These are phyloP conservation scores for Dothideomycetes sp. DNA, from an alignment of 2,329 filamentous ascomycete genomes.

Conservation along the genomic window DNA sequence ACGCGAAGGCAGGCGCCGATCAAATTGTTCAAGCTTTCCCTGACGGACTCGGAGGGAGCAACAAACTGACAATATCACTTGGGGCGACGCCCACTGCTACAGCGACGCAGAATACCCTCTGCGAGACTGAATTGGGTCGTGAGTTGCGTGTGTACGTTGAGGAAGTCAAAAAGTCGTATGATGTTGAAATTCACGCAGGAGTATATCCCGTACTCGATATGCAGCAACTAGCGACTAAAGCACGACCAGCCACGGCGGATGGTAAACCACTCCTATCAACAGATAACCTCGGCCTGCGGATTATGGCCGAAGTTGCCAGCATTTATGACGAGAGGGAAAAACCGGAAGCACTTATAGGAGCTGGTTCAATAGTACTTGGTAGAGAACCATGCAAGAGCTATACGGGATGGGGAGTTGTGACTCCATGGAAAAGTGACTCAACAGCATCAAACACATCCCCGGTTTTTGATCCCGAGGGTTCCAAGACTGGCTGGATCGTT, in stretches of 20 bases:
- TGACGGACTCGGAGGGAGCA: conserved; percentile 4
- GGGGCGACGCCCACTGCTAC: conserved; percentile 70
- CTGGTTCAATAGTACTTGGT: conserved; percentile 60
- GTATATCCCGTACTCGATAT: conserved; percentile 69
- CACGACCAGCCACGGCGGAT: conserved; percentile 35
- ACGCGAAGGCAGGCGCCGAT: conserved; percentile 40
- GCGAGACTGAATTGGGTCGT: conserved; percentile 32
- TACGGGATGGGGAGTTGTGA: conserved; percentile 60
- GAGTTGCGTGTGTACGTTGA: conserved; percentile 26
- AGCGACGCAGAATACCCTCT: conserved; percentile 51
- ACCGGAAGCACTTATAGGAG: conserved; percentile 59
- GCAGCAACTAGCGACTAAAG: conserved; percentile 68
- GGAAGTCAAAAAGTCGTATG: conserved; percentile 26
- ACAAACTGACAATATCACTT: conserved; percentile 51
- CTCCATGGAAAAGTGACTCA: conserved; percentile 43
- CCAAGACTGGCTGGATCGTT: conserved; percentile 53
- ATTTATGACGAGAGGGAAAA: conserved; percentile 54
- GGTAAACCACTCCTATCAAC: conserved; percentile 31
- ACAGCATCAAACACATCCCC: conserved; percentile 14
- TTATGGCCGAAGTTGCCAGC: conserved; percentile 63
- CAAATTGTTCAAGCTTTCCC: conserved; percentile 21
- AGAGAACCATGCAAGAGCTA: conserved; percentile 66
- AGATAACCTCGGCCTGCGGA: conserved; percentile 54
- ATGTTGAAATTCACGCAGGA: conserved; percentile 64
- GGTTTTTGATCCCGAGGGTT: conserved; percentile 31